Percentiles rank a stretch among this genome's conserved stretches.
Conservation (phyloP, 1,284 basidiomycete species). For the Moniliella sp. region DNA sequence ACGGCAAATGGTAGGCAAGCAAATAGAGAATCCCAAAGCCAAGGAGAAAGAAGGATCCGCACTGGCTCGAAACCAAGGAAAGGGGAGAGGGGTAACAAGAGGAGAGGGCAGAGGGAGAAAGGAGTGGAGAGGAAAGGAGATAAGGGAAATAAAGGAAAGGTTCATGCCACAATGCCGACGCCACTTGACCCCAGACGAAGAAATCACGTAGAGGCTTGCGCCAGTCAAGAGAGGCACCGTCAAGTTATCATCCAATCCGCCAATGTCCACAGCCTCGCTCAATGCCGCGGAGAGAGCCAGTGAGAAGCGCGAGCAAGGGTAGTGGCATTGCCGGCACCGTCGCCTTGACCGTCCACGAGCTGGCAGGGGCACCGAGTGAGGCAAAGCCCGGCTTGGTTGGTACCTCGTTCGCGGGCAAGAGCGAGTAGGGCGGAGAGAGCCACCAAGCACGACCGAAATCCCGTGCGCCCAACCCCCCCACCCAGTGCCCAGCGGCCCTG, state of each 20-base stretch:
- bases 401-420: neutral
- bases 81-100: no score
- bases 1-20: no score
- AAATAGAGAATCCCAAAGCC: no score
- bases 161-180: no score
- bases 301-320: slow-evolving; percentile 10
- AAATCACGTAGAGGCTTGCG: slow-evolving; percentile 46
- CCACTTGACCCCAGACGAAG: slow-evolving; percentile 25
- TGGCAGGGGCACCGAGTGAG: neutral
- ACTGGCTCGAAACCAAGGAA: no score
- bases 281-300: slow-evolving; percentile 32
- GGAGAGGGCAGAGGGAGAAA: no score
- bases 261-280: slow-evolving; percentile 46
- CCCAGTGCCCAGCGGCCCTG: slow-evolving; percentile 7
- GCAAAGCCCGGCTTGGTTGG: neutral
- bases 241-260: slow-evolving; percentile 71
- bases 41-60: no score
- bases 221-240: slow-evolving; percentile 77
- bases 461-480: slow-evolving; percentile 12
- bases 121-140: no score
- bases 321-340: slow-evolving; percentile 17
- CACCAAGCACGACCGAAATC: slow-evolving; percentile 4
- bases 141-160: no score
- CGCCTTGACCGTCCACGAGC: neutral
- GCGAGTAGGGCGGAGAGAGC: no score